phyloP scores from a whole-genome alignment of 164 flowering plant genomes.

The Nelumbo lutea region DNA sequence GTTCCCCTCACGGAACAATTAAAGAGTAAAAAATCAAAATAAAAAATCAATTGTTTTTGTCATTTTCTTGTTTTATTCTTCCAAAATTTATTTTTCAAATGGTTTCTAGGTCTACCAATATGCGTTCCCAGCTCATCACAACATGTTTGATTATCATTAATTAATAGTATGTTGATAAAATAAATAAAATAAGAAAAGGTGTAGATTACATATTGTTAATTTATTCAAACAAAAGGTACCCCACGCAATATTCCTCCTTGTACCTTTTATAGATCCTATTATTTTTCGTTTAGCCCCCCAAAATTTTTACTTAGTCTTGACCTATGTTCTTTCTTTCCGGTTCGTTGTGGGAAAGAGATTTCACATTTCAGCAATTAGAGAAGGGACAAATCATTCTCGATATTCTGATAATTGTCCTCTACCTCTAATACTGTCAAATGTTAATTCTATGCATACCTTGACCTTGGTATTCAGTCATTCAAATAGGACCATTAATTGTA shows the following conservation, averaged over 20 bases:
- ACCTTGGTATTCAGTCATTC: not conserved
- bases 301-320: no score
- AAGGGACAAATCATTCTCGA: not conserved
- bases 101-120: slow-evolving; percentile 27
- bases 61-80: slow-evolving; percentile 49
- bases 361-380: not conserved
- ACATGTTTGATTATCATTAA: not conserved
- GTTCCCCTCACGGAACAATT: slow-evolving; percentile 9
- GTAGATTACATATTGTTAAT: not conserved
- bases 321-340: no score
- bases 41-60: slow-evolving; percentile 33
- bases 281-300: not conserved
- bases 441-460: not conserved
- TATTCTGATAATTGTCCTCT: not conserved
- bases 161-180: no score
- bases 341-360: no score
- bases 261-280: not conserved
- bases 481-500: no score
- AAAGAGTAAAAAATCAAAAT: not conserved
- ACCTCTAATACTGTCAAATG: not conserved
- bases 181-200: no score
- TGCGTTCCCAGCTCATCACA: slow-evolving; percentile 26
- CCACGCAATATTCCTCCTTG: slow-evolving; percentile 8
- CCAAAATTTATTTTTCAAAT: slow-evolving; percentile 26
- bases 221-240: not conserved